Evolutionary conservation across 2,329 filamentous ascomycete genomes (phyloP).

Genomic region (Stagonosporopsis tanaceti): DNA sequence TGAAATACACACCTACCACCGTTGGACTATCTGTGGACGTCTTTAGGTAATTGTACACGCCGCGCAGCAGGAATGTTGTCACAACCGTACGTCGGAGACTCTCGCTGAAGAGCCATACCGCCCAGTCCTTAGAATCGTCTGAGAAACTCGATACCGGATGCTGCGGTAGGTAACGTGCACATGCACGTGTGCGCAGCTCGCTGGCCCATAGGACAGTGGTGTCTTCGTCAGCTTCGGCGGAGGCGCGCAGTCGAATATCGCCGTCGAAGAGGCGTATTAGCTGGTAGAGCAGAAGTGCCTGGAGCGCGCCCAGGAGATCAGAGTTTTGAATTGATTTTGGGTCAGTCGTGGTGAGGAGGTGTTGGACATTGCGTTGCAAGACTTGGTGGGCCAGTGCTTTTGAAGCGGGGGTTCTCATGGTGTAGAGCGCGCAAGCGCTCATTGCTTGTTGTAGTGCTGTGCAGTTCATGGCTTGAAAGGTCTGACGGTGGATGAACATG

Average conservation of each 20-base stretch:
- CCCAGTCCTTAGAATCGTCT: background rate
- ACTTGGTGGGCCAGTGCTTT: background rate
- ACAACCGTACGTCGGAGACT: slow-evolving; percentile 45
- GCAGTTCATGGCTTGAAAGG: background rate
- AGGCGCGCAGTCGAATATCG: background rate
- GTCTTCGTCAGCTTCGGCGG: background rate
- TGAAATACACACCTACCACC: slow-evolving; percentile 13
- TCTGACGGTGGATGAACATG: slow-evolving; percentile 3
- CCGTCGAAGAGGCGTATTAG: slow-evolving; percentile 4
- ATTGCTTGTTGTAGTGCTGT: background rate
- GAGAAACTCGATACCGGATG: background rate
- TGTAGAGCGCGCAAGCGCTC: slow-evolving; percentile 1
- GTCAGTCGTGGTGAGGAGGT: background rate
- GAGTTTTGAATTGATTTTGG: background rate
- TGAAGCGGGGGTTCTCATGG: background rate
- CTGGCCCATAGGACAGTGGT: background rate
- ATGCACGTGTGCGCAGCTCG: background rate
- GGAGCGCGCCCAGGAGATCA: background rate
- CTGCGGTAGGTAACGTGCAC: background rate
- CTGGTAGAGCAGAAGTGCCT: slow-evolving; percentile 1
- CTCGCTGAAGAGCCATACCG: slow-evolving; percentile 38
- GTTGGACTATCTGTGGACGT: slow-evolving; percentile 12
- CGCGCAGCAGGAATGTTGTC: slow-evolving; percentile 38
- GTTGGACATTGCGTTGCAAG: background rate
- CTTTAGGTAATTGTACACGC: slow-evolving; percentile 38